Evolutionary conservation across 495 filamentous ascomycete species (phyloP), one percentile per base, ranked within the genome.

Genomic region (Tuber magnatum): DNA sequence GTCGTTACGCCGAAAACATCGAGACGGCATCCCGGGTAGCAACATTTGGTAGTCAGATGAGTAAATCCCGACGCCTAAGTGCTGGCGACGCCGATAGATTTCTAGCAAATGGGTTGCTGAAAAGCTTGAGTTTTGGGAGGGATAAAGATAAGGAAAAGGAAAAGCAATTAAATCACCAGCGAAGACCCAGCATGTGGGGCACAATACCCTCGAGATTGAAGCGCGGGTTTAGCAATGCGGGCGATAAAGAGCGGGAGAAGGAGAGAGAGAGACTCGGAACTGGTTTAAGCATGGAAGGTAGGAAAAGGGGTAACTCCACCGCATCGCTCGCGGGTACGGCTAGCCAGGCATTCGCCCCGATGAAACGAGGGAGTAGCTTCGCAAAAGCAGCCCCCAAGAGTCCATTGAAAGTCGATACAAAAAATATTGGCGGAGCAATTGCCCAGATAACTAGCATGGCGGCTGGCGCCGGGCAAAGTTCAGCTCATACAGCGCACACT

Each of bases 21-120:
- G 81, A 83, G 41, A 78, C 81, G 28, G 81, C 81, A 16, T 82
- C 81, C 7, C 73, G 81, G 43, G 81, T 83, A 16, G 81, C 81
- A 32, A 83, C 81, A 7, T 81, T 79, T 69, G 81, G 81, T 18
- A 83, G 81, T 43, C 73, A 80, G 75, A 80, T 70, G 76, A 78
- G 75, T 0, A 76, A 79, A 56, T 56, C 35, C 24, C 74, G 81
- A 38, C 51, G 77, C 20, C 61, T 77, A 9, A 79, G 75, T 38
- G 69, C 76, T 28, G 65, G 74, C 2, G 81, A 83, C 73, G 76
- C 73, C 1, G 81, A 83, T n/a, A 73, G 75, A 69, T 69, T 80
- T 22, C 42, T 78, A 1, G 46, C 65, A 43, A 40, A 69, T 7
- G 69, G 77, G n/a, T 41, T 82, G 42, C 39, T 82, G 8, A 75